Percentiles rank a stretch among this genome's conserved stretches.
Conservation (phyloP, 164 flowering plant genomes). For the Stephania cephalantha region DNA sequence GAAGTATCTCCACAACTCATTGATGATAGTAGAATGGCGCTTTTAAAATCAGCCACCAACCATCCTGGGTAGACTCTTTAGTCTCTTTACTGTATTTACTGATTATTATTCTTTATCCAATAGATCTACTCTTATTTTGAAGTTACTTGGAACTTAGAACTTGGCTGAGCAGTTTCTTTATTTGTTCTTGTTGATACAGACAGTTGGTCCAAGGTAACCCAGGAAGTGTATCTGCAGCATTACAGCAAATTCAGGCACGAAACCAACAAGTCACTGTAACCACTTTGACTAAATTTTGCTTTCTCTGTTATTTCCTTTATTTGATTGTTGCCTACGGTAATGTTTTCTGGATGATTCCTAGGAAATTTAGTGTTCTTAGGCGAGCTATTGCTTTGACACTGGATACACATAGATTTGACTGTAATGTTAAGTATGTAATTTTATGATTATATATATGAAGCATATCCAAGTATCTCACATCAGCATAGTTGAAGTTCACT, state of each 20-base stretch:
- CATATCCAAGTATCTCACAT: background rate
- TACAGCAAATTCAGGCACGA: conserved; percentile 82
- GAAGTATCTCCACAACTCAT: conserved; percentile 61
- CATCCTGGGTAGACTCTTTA: conserved; percentile 55
- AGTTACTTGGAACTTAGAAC: background rate
- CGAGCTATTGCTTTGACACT: background rate
- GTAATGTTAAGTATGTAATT: background rate
- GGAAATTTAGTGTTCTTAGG: background rate
- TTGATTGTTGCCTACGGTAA: background rate
- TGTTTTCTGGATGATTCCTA: background rate
- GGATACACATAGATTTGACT: background rate
- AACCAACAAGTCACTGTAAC: conserved; percentile 52
- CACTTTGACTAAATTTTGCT: conserved; percentile 15
- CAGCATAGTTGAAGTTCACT: too few species aligned
- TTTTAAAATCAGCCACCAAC: conserved; percentile 61
- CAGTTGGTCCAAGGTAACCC: conserved; percentile 69
- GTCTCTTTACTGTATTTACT: background rate
- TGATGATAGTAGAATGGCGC: conserved; percentile 77
- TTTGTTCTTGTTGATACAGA: conserved; percentile 40
- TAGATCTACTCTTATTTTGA: background rate
- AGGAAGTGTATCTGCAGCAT: conserved; percentile 59
- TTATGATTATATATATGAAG: background rate
- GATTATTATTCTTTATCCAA: background rate
- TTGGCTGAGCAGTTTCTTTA: background rate
- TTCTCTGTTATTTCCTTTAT: background rate